phyloP scores from a whole-genome alignment of 73 alveolate species.

The Paramecium primaurelia region DNA sequence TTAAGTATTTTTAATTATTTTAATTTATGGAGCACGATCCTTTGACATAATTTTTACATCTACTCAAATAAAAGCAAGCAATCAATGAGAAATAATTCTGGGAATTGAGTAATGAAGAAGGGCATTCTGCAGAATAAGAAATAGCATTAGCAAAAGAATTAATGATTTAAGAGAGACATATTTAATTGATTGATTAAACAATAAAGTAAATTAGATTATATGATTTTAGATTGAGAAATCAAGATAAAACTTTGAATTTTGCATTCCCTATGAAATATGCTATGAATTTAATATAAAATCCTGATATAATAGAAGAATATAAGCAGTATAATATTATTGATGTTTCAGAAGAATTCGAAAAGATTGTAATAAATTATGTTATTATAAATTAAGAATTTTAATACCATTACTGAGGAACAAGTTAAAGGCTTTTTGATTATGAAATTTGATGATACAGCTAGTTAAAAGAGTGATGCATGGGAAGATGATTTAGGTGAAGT shows the following conservation, averaged over 20 bases:
- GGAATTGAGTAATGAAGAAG: not conserved
- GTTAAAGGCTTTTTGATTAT: slow-evolving; percentile 9
- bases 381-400: not conserved
- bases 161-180: slow-evolving; percentile 1
- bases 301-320: not conserved
- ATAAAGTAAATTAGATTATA: not conserved
- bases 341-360: slow-evolving; percentile 17
- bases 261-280: slow-evolving; percentile 14
- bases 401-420: not conserved
- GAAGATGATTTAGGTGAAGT: slow-evolving; percentile 49
- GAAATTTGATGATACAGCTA: not conserved
- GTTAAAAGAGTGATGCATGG: slow-evolving; percentile 5
- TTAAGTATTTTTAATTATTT: slow-evolving; percentile 4
- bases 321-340: not conserved
- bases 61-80: not conserved
- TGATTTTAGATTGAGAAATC: not conserved
- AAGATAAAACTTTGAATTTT: not conserved
- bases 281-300: not conserved
- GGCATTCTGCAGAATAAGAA: not conserved
- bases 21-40: slow-evolving; percentile 12
- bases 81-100: not conserved
- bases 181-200: not conserved
- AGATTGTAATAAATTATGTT: not conserved
- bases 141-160: not conserved
- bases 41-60: not conserved